These are phyloP conservation scores for Urtica urens DNA, from an alignment of 306 rosid species.

Conservation along the genomic window DNA sequence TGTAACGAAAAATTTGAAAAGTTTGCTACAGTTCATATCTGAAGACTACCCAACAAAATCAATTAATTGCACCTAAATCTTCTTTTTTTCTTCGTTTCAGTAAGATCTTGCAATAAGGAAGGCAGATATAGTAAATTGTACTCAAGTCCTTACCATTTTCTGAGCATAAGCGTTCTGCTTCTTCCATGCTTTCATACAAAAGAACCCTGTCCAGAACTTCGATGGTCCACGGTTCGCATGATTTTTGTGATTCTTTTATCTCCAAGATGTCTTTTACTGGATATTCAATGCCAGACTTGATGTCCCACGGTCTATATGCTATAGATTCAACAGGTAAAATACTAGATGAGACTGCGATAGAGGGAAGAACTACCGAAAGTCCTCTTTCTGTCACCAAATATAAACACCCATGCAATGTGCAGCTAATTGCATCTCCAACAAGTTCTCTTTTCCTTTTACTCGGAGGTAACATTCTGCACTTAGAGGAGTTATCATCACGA, in stretches of 20 bases:
- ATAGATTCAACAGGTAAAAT: constrained; percentile 52
- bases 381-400: constrained; percentile 75
- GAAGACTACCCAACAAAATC: too few species aligned
- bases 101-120: too few species aligned
- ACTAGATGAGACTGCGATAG: constrained; percentile 48
- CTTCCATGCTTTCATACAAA: constrained; percentile 64
- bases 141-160: constrained; percentile 91
- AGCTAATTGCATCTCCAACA: constrained; percentile 73
- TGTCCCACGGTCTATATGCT: constrained; percentile 41
- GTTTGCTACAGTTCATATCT: too few species aligned
- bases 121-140: too few species aligned
- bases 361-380: constrained; percentile 70
- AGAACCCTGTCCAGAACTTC: constrained; percentile 87
- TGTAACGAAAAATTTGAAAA: too few species aligned
- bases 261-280: constrained; percentile 35
- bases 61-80: too few species aligned
- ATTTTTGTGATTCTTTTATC: constrained; percentile 28
- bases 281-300: constrained; percentile 25
- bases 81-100: too few species aligned
- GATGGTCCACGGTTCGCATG: constrained; percentile 53
- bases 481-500: constrained; percentile 51
- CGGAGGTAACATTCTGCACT: constrained; percentile 20
- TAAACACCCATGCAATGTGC: constrained; percentile 64
- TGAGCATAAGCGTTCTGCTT: constrained; percentile 66
- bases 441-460: constrained; percentile 43